These are phyloP conservation scores for Phlyctochytrium planicorne DNA, from an alignment of 192 early-diverging fungal species.

Conservation along the genomic window DNA sequence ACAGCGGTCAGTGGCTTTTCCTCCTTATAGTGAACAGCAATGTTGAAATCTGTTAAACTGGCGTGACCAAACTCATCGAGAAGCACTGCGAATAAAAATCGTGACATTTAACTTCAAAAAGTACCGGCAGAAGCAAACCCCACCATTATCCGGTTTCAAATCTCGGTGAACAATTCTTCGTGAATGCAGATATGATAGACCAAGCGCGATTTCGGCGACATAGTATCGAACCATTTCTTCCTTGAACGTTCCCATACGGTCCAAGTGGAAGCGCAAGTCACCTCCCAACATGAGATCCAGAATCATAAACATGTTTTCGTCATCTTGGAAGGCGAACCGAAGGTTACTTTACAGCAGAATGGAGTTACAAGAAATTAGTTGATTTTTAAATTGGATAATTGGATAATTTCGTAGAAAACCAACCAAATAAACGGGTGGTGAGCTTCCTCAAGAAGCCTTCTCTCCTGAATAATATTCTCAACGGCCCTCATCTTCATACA, in stretches of 20 bases:
- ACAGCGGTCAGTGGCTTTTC: constrained; percentile 41
- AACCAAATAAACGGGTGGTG: constrained; percentile 77
- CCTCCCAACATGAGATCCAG: constrained; percentile 48
- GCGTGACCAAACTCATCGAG: constrained; percentile 50
- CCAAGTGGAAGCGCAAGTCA: constrained; percentile 45
- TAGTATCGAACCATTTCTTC: constrained; percentile 13
- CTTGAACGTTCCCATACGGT: constrained; percentile 24
- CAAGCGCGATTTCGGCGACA: constrained; percentile 53
- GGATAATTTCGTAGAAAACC: background rate
- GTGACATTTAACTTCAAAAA: constrained; percentile 43
- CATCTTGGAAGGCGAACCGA: constrained; percentile 48
- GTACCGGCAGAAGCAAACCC: constrained; percentile 56
- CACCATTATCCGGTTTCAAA: constrained; percentile 70
- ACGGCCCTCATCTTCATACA: constrained; percentile 82
- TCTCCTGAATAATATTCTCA: constrained; percentile 88
- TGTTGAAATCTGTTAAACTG: constrained; percentile 55
- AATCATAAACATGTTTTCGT: constrained; percentile 48
- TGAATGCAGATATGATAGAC: constrained; percentile 67
- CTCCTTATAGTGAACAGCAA: constrained; percentile 42
- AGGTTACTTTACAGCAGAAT: constrained; percentile 24
- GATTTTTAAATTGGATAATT: too few species aligned
- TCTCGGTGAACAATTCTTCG: constrained; percentile 69
- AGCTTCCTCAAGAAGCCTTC: constrained; percentile 83
- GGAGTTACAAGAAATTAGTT: too few species aligned
- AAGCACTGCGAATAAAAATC: constrained; percentile 28